phyloP scores from a whole-genome alignment of 2,329 filamentous ascomycete genomes.

The Nothopassalora personata region DNA sequence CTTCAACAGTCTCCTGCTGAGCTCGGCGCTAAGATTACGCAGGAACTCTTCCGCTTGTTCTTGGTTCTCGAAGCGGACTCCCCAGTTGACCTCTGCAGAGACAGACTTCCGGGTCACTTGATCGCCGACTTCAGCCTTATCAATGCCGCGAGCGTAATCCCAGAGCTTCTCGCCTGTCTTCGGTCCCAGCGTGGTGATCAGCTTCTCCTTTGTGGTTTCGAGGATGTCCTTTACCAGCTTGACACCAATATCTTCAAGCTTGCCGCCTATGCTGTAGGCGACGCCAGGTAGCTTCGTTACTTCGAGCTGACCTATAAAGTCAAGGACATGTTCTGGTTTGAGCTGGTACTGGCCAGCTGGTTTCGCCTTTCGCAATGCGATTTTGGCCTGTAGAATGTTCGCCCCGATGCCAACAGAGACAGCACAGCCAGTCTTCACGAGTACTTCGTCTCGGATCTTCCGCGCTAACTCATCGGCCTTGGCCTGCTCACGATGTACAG shows the following conservation, averaged over 20 bases:
- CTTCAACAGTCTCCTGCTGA: constrained; percentile 72
- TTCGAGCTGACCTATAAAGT: constrained; percentile 69
- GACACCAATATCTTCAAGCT: constrained; percentile 80
- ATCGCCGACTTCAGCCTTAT: constrained; percentile 77
- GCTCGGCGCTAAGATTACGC: constrained; percentile 73
- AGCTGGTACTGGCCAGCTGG: constrained; percentile 90
- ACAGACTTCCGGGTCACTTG: constrained; percentile 86
- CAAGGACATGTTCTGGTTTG: constrained; percentile 70
- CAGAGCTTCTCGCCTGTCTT: constrained; percentile 90
- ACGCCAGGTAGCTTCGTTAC: constrained; percentile 85
- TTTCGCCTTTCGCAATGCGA: constrained; percentile 86
- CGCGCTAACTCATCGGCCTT: constrained; percentile 68
- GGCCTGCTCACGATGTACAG: constrained; percentile 70
- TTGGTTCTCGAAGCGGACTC: constrained; percentile 87
- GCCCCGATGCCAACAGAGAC: constrained; percentile 89
- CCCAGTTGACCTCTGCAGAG: constrained; percentile 97
- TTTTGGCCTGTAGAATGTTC: constrained; percentile 86
- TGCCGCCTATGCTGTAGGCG: constrained; percentile 81
- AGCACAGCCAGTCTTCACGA: constrained; percentile 70
- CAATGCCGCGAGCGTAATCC: constrained; percentile 86
- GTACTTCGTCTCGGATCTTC: constrained; percentile 63
- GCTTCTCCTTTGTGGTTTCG: constrained; percentile 66
- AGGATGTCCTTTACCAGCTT: constrained; percentile 79
- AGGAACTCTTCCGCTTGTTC: constrained; percentile 93
- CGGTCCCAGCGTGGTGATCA: constrained; percentile 70